Base-by-base conservation (phyloP, 2,329 filamentous ascomycete genomes). In the Penicillium griseofulvum region DNA sequence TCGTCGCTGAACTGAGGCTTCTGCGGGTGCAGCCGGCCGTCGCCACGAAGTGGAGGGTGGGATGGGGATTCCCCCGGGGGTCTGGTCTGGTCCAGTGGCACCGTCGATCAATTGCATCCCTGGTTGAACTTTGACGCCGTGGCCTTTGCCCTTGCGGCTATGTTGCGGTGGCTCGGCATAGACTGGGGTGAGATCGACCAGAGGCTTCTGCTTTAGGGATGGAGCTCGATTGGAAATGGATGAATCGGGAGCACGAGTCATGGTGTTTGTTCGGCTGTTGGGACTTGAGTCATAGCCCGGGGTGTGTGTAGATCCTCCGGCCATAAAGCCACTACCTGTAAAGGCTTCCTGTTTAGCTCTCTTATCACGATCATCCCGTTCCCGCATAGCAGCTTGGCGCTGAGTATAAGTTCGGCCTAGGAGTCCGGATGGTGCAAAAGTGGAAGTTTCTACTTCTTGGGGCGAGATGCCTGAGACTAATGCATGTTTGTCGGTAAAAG, bases 161-260 rank as follows among this genome's bases (percentile, higher is more conserved):
- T 74, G 69, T 37, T 72, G 70, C 2, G 86, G 86, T 7, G 86
- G 80, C 58, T 88, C 86, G 47, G 81, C 78, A 65, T 87, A 88
- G 46, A 79, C 77, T 0, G 85, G 84, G 0, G 85, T 86, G 38
- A 91, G 78, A 65, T 89, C 88, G 29, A 91, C 74, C 6, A 91
- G 78, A 1, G 88, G 87, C 58, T 84, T 75, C 24, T 71, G 68
- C 6, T 65, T 69, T 48, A 71, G 61, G 2, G 81, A 82, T n/a
- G 70, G 71, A n/a, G 76, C 76, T 47, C 79, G 76, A 38, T 73
- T 71, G 5, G 80, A 72, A 37, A 70, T 66, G 24, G 66, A 65
- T 22, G 48, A 51, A 8, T 68, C 68, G 1, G 68, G 63, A 2
- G 56, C 57, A 2, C 65, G 63, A 4, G 65, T 68, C 59, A 73